Evolutionary conservation across 768 basidiomycete genomes (phyloP).

Genomic region (Hirschioporus abietinus): DNA sequence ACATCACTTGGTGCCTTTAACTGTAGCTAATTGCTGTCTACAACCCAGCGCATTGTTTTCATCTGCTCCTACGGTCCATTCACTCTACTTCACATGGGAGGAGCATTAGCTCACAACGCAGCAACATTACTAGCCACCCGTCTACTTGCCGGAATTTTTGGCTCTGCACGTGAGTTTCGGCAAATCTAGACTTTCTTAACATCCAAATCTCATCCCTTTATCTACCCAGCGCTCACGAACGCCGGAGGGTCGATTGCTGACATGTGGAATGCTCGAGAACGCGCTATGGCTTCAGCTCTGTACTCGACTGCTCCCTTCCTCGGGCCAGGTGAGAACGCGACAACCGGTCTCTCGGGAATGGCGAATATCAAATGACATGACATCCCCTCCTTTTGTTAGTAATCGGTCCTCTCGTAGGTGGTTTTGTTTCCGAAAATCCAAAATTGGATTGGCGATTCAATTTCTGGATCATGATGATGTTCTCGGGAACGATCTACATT

Average conservation of each 20-base stretch:
- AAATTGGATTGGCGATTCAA: constrained; percentile 55
- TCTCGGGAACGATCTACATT: constrained; percentile 40
- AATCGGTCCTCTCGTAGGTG: constrained; percentile 63
- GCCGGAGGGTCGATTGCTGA: constrained; percentile 54
- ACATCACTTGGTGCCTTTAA: constrained; percentile 3
- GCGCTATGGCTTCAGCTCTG: constrained; percentile 52
- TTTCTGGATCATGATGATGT: constrained; percentile 61
- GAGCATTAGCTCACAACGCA: constrained; percentile 44
- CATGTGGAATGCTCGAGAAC: constrained; percentile 54
- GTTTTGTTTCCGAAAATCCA: constrained; percentile 45
- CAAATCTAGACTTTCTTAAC: constrained; percentile 8
- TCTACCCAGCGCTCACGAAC: constrained; percentile 50
- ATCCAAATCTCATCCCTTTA: constrained; percentile 7
- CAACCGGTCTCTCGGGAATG: neutral
- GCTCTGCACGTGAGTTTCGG: constrained; percentile 43
- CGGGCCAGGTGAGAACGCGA: constrained; percentile 39
- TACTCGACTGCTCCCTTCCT: constrained; percentile 56
- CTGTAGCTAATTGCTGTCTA: constrained; percentile 1
- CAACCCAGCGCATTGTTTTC: constrained; percentile 44
- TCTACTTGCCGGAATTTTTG: constrained; percentile 52
- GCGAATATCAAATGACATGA: neutral
- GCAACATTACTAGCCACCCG: constrained; percentile 46
- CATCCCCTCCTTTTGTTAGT: constrained; percentile 27
- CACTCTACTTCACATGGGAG: constrained; percentile 48
- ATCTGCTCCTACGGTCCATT: constrained; percentile 47